Conservation (phyloP, 106 monocot species). For the Phalaenopsis equestris region DNA sequence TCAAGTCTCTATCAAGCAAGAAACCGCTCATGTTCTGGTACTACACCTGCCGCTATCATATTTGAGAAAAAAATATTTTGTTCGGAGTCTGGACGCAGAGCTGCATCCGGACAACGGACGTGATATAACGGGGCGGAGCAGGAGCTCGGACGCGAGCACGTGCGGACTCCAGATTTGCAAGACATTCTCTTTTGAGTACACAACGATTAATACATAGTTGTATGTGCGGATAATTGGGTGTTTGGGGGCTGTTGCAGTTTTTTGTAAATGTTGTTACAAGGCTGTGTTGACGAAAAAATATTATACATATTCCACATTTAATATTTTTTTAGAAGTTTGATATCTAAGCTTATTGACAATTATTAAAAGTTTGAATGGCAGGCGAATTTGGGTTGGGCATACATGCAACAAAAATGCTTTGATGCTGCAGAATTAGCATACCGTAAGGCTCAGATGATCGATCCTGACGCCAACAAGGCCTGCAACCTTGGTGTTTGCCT, state of each 20-base stretch:
- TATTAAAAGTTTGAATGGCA: background rate
- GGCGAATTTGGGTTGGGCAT: conserved; percentile 85
- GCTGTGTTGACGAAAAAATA: too few species aligned
- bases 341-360: background rate
- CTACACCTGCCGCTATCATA: background rate
- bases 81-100: too few species aligned
- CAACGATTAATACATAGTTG: too few species aligned
- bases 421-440: conserved; percentile 68
- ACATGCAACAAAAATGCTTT: conserved; percentile 67
- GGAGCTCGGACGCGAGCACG: too few species aligned
- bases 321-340: background rate
- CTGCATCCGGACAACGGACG: too few species aligned
- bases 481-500: conserved; percentile 77
- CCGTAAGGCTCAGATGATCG: conserved; percentile 54
- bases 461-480: conserved; percentile 71
- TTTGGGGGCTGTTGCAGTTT: too few species aligned
- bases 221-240: too few species aligned
- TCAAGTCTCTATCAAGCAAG: conserved; percentile 68
- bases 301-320: background rate
- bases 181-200: too few species aligned
- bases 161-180: too few species aligned
- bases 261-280: too few species aligned
- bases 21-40: conserved; percentile 53
- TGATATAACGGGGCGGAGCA: too few species aligned
- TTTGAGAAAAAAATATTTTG: background rate